Conservation (phyloP, 345 rosid species). For the Hevea brasiliensis region DNA sequence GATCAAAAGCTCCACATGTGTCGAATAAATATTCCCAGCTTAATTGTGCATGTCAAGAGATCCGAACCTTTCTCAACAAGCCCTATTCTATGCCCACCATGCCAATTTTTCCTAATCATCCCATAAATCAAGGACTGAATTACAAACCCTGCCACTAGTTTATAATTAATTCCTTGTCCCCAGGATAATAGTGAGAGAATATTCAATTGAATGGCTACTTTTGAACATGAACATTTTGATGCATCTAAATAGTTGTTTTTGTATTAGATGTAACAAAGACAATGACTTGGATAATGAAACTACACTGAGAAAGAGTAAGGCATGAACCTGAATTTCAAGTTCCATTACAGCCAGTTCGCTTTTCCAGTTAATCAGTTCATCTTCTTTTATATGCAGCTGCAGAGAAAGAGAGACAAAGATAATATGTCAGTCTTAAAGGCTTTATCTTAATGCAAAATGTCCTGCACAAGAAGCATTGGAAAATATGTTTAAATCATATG, state of each 20-base stretch:
- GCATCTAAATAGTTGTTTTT: not conserved
- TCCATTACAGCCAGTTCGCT: conserved; percentile 79
- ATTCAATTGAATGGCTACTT: not conserved
- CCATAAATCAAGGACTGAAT: no score
- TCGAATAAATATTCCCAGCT: no score
- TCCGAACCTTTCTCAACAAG: not conserved
- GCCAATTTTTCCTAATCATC: no score
- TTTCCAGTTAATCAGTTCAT: conserved; percentile 63
- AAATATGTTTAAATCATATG: not conserved
- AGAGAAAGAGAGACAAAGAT: conserved; percentile 15
- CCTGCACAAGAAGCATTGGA: no score
- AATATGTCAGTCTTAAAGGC: not conserved
- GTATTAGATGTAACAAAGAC: not conserved
- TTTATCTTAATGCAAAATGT: not conserved
- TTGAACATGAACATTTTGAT: not conserved
- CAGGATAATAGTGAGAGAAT: not conserved
- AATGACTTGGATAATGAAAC: not conserved
- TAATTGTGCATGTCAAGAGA: not conserved
- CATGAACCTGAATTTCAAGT: conserved; percentile 70
- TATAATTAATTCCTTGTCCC: not conserved
- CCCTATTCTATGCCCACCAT: not conserved
- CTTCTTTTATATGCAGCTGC: conserved; percentile 61
- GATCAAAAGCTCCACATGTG: no score
- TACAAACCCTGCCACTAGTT: not conserved
- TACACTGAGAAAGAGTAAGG: not conserved